Conservation (phyloP, 2,329 filamentous ascomycete genomes). For the Pyrenophora graminea region DNA sequence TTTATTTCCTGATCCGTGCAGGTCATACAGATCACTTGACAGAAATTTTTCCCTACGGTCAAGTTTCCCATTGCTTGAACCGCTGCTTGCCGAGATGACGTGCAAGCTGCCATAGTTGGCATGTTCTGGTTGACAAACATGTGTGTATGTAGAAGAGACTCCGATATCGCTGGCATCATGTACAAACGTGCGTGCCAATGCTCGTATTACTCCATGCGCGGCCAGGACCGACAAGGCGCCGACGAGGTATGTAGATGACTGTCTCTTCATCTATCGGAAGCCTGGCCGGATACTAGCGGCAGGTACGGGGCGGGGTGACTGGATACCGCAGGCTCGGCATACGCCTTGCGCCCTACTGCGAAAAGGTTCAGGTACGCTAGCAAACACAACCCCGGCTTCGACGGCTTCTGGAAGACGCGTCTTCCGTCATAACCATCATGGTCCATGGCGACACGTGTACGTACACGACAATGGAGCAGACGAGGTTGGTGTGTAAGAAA, state of each 20-base stretch:
- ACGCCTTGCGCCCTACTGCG: slow-evolving; percentile 13
- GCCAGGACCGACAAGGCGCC: slow-evolving; percentile 8
- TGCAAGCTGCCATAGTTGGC: background rate
- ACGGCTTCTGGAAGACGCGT: slow-evolving; percentile 10
- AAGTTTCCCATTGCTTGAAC: slow-evolving; percentile 22
- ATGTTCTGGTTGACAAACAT: background rate
- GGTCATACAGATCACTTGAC: slow-evolving; percentile 22
- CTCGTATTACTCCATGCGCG: background rate
- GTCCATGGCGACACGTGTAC: background rate
- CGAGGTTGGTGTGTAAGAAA: background rate
- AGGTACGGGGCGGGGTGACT: slow-evolving; percentile 1
- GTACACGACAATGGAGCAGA: background rate
- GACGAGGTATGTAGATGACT: background rate
- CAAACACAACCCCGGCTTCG: slow-evolving; percentile 13
- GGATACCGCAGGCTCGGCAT: slow-evolving; percentile 30
- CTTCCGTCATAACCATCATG: slow-evolving; percentile 7
- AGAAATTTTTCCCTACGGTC: slow-evolving; percentile 18
- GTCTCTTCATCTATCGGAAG: slow-evolving; percentile 18
- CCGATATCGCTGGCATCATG: slow-evolving; percentile 6
- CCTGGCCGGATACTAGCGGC: slow-evolving; percentile 32
- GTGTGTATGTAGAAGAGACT: background rate
- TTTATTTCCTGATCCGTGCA: slow-evolving; percentile 9
- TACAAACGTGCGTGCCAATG: no score
- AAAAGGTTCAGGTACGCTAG: slow-evolving; percentile 12
- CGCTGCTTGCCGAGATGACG: slow-evolving; percentile 24